phyloP scores from a whole-genome alignment of 805 yeast species.

The Metschnikowia continentalis region DNA sequence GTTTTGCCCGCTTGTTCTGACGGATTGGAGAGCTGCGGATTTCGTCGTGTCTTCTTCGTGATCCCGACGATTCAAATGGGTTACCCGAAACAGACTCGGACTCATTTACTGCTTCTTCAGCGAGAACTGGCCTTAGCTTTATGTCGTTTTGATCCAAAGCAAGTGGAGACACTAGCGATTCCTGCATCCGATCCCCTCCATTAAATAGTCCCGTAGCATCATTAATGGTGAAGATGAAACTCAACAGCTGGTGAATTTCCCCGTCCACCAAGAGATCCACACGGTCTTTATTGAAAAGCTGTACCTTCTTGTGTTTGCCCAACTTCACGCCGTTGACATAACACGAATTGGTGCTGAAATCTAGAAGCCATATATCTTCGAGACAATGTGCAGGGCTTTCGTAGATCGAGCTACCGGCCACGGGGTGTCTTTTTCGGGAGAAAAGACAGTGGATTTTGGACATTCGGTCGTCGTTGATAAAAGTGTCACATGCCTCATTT shows the following conservation, averaged over 20 bases:
- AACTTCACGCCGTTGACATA: conserved; percentile 56
- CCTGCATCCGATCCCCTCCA: conserved; percentile 34
- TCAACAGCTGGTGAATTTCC: conserved; percentile 46
- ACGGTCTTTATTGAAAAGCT: conserved; percentile 61
- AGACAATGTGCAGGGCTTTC: conserved; percentile 72
- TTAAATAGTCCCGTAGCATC: conserved; percentile 65
- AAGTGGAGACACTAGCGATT: conserved; percentile 21
- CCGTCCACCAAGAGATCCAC: conserved; percentile 64
- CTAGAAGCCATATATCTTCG: conserved; percentile 77
- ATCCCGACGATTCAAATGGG: conserved; percentile 27
- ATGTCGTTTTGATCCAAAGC: conserved; percentile 25
- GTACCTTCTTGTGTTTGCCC: conserved; percentile 59
- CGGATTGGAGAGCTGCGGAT: conserved; percentile 16
- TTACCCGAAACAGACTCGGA: conserved; percentile 20
- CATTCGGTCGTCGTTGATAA: conserved; percentile 66
- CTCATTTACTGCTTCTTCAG: conserved; percentile 12
- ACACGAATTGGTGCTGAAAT: conserved; percentile 77
- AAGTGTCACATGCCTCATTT: conserved; percentile 54
- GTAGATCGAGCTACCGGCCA: conserved; percentile 44
- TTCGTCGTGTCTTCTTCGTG: conserved; percentile 24
- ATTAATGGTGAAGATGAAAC: conserved; percentile 48
- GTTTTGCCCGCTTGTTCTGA: conserved; percentile 25
- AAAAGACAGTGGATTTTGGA: conserved; percentile 83
- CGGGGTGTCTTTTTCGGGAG: conserved; percentile 57
- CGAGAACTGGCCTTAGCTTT: conserved; percentile 26